Base-by-base conservation (phyloP, 495 filamentous ascomycete genomes). In the Penicillium paradoxum region DNA sequence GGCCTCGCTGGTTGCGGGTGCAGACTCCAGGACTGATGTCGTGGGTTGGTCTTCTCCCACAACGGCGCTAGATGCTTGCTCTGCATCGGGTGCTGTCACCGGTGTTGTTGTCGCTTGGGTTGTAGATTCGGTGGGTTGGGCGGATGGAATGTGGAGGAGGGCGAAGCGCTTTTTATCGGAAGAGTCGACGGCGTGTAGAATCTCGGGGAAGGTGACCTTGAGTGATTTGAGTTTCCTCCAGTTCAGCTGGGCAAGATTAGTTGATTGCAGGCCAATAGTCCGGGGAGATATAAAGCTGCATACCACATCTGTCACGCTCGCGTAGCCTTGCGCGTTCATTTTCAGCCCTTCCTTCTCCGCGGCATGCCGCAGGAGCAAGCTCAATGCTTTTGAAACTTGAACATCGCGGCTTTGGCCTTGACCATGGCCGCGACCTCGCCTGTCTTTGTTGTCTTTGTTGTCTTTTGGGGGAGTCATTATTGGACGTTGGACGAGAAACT, bases 131-230 rank as follows among this genome's bases (percentile, higher is more conserved):
- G 57, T 55, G 19, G 56, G 50, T 25, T 62, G 45, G 9, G 56
- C 58, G 25, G 67, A 61, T 17, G 79, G 69, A 33, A 70, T 69
- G 15, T 78, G 73, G 7, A 83, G 66, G 15, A 89, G 71, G 0
- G 70, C 78, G 76, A 95, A 98, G 17, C 93, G 89, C 67, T 97
- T 87, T 67, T 98, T 98, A 63, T 93, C 89, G 56, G 88, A 91
- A 18, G 76, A 77, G 8, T 71, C 67, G 36, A 97, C 92, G 32
- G 87, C 78, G n/a, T 72, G 50, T 29, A 76, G 65, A 63, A 98
- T 81, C 58, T 95, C 91, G 10, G 75, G 62, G 63, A 97, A 82
- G 13, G 86, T 87, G 11, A 86, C 79, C 45, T 85, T 72, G 4
- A 95, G 74, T 6, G 80, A 82, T 52, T 80, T 81, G 49, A 95